Conservation (phyloP, 163 green algal genomes). For the Chlorella variabilis region DNA sequence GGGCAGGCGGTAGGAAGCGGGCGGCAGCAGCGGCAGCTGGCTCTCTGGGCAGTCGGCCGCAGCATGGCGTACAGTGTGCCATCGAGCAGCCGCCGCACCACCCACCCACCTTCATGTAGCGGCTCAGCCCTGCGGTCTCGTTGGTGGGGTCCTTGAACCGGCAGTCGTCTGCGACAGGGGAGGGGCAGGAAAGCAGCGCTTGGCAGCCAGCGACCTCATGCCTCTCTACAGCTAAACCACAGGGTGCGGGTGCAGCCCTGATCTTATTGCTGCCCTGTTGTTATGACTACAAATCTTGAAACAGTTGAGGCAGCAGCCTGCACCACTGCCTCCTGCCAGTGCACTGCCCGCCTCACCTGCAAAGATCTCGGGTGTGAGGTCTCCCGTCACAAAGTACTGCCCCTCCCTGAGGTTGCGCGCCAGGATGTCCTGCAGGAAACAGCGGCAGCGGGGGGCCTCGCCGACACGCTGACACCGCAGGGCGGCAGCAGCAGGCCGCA, state of each 20-base stretch:
- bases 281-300: too few relatives aligned
- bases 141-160: constrained; percentile 87
- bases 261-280: too few relatives aligned
- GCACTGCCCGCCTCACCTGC: not conserved
- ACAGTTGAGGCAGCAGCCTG: too few relatives aligned
- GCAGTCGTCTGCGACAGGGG: constrained; percentile 68
- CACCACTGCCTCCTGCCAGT: not conserved
- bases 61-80: not conserved
- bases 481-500: too few relatives aligned
- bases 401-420: constrained; percentile 63
- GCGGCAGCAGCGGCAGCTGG: too few relatives aligned
- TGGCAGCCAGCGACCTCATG: not conserved
- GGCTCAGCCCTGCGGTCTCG: constrained; percentile 66
- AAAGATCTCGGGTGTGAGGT: constrained; percentile 70
- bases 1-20: not conserved
- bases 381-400: constrained; percentile 85
- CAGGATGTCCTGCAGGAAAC: constrained; percentile 61
- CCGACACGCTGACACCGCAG: too few relatives aligned
- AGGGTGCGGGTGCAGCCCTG: too few relatives aligned
- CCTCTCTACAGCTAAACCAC: too few relatives aligned
- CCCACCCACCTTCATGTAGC: constrained; percentile 59
- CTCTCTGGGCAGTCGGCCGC: too few relatives aligned
- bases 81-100: too few relatives aligned
- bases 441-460: too few relatives aligned
- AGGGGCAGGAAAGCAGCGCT: too few relatives aligned